Conservation (phyloP, 2,329 filamentous ascomycete species). For the Fusarium cyanostomum region DNA sequence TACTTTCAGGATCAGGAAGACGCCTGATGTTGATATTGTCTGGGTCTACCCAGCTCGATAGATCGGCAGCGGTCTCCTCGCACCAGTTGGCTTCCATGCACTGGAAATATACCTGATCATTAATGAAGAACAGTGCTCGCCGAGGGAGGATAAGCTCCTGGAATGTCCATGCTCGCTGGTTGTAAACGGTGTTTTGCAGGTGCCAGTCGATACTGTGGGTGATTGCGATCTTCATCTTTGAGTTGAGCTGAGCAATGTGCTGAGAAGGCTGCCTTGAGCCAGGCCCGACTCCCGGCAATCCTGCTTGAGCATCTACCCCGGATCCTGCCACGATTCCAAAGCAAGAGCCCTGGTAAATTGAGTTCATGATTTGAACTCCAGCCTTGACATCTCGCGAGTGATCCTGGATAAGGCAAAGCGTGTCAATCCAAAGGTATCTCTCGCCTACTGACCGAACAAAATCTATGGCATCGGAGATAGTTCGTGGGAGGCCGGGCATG, state of each 20-base stretch:
- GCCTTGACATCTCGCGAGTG: constrained; percentile 5
- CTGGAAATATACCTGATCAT: constrained; percentile 17
- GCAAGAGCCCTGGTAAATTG: constrained; percentile 9
- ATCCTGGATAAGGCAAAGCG: constrained; percentile 32
- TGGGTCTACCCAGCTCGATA: constrained; percentile 1
- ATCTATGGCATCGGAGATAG: constrained; percentile 12
- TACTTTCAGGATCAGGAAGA: not conserved
- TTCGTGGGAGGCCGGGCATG: not conserved
- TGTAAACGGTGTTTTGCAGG: constrained; percentile 12
- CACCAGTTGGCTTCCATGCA: constrained; percentile 22
- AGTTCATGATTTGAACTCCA: constrained; percentile 6
- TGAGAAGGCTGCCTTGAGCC: constrained; percentile 2
- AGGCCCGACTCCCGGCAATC: constrained; percentile 2
- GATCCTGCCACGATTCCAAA: not conserved
- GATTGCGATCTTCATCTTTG: constrained; percentile 2
- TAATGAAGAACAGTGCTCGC: constrained; percentile 7
- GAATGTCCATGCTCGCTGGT: constrained; percentile 11
- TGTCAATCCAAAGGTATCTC: constrained; percentile 32
- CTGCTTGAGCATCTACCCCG: not conserved
- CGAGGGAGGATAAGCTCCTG: constrained; percentile 6
- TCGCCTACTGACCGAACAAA: constrained; percentile 10
- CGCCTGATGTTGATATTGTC: not conserved
- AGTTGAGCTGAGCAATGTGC: not conserved
- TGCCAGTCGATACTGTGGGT: constrained; percentile 17
- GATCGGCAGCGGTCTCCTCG: constrained; percentile 15